Evolutionary conservation across 306 rosid species (phyloP).

Genomic region (Malus domestica): ASM211411v1 NC_041789.1:22509001-22509500

Average conservation of each 20-base stretch:
- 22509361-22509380: conserved; percentile 52
- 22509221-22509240: background rate
- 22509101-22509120: conserved; percentile 5
- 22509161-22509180: conserved; percentile 32
- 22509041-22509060: conserved; percentile 4
- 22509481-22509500: background rate
- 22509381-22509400: conserved; percentile 58
- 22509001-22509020: conserved; percentile 9
- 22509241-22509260: background rate
- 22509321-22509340: background rate
- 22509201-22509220: background rate
- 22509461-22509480: conserved; percentile 27
- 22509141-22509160: conserved; percentile 6
- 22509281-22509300: background rate
- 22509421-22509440: conserved; percentile 54
- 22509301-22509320: background rate
- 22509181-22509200: conserved; percentile 20
- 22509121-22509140: conserved; percentile 24
- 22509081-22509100: conserved; percentile 12
- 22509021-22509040: conserved; percentile 18
- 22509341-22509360: conserved; percentile 12
- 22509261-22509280: background rate
- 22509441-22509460: conserved; percentile 56
- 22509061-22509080: conserved; percentile 8
- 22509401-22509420: conserved; percentile 70